Base-by-base conservation (phyloP, 331 rosid species). In the Pyracantha coccinea region DNA sequence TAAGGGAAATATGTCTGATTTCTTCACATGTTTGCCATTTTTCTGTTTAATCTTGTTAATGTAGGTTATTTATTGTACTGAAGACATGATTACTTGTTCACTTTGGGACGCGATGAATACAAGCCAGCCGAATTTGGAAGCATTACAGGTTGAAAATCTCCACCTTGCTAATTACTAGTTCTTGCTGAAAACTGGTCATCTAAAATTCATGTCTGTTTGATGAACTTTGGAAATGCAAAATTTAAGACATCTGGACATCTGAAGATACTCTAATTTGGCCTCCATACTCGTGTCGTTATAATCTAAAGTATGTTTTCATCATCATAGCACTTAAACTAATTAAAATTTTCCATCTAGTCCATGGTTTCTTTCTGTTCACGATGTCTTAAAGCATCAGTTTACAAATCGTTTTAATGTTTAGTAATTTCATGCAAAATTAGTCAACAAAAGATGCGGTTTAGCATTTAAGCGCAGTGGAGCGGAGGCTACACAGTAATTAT, bases 71-170 rank as follows among this genome's bases (percentile, higher is more conserved):
- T 87, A 73, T 38, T 86, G 99, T 71, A 92, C 97, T 11, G 92
- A 94, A 72, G 96, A 88, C 76, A 94, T 94, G 99, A 63, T 94
- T 75, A 21, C 83, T 17, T 71, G 81, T 35, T 86, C 99, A 25
- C 91, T 94, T 23, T 88, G 91, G 97, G 96, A 92, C 45, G 99
- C 90, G 80, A 72, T 94, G 88, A 83, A 90, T 83, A 86, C 89
- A 59, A 75, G 78, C 73, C 93, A 92, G 78, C 75, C 84, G 60
- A 86, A 73, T 75, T 45, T 92, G 80, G 88, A 86, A 77, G 86
- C 50, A 66, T 78, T 87, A 53, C 70, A 94, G 97, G 97, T 91
- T 74, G 58, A 73, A 73, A 57, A 38, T 55, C 69, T 58, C 47
- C 8, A 33, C 55, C 68, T 72, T 71, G 60, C 72, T 77, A 17